Evolutionary conservation across 192 early-diverging fungal genomes (phyloP), one percentile per base, ranked within the genome.

Genomic region (Coemansia reversa): DNA sequence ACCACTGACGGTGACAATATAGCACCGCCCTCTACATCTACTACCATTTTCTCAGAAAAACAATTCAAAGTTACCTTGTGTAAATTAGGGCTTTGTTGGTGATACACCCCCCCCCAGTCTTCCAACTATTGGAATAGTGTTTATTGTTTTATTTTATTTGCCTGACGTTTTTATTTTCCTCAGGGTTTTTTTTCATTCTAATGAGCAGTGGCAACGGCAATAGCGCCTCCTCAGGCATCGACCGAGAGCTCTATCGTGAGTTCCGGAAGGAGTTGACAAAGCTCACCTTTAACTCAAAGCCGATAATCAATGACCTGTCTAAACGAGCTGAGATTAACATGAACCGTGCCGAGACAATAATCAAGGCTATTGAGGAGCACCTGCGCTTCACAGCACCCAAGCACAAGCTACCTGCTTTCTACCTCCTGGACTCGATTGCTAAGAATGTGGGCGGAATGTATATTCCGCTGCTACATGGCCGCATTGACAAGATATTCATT

Each of bases 351-450:
- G 81, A 79, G 8, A 83, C 84, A 19, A 91, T 98, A 63, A 88
- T 94, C 39, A 84, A 87, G 69, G 88, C 87, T 16, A 93, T 98
- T 35, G 76, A 79, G 55, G 65, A 79, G 32, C 76, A 79, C 24
- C 67, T 79, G 54, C 67, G 66, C 27, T 73, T 79, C 19, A 79
- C 57, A 7, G 70, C 63, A 30, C 70, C 70, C 49, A 66, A 65
- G 54, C 32, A 62, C 22, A 96, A 96, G 76, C 84, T 98, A 11
- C 95, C 95, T 9, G 83, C 89, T 0, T 76, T 98, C 18, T 98
- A 95, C 73, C 80, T 98, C 39, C 84, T 98, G 28, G 96, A 98
- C 80, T 98, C 96, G 18, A 98, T 98, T 20, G 87, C 88, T 69
- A 98, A 98, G 75, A 95, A 96, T 74, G 91, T 95, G 45, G 93